Conservation (phyloP, 345 rosid species). For the Aethionema arabicum region DNA sequence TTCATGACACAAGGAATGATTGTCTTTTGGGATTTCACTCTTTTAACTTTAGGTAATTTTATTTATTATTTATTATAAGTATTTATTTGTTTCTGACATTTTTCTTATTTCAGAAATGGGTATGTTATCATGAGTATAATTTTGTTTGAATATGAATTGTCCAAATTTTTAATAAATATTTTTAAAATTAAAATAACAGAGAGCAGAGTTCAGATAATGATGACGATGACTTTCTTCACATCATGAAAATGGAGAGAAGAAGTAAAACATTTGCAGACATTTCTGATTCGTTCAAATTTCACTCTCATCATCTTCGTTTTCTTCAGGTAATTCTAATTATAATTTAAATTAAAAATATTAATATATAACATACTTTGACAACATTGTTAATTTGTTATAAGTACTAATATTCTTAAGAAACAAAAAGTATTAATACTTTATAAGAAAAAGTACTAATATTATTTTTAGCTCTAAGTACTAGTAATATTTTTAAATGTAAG, state of each 20-base stretch:
- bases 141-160: conserved; percentile 37
- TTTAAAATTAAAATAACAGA: conserved; percentile 22
- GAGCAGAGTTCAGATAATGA: conserved; percentile 42
- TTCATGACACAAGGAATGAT: conserved; percentile 39
- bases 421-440: too few species aligned
- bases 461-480: too few species aligned
- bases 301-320: conserved; percentile 35
- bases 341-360: too few species aligned
- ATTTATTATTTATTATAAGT: conserved; percentile 14
- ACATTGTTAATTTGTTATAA: too few species aligned
- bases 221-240: conserved; percentile 39
- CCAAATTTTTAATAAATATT: conserved; percentile 9
- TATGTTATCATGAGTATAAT: conserved; percentile 32
- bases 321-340: conserved; percentile 36
- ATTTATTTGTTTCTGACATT: conserved; percentile 40
- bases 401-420: too few species aligned
- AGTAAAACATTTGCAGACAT: conserved; percentile 37
- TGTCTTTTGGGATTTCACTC: conserved; percentile 39
- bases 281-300: conserved; percentile 38
- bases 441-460: too few species aligned
- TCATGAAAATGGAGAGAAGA: conserved; percentile 40
- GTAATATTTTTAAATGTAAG: too few species aligned
- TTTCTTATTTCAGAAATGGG: conserved; percentile 33
- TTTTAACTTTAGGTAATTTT: conserved; percentile 33
- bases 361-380: too few species aligned